Conservation (phyloP, 495 filamentous ascomycete genomes). For the Astrocystis sublimbata region DNA sequence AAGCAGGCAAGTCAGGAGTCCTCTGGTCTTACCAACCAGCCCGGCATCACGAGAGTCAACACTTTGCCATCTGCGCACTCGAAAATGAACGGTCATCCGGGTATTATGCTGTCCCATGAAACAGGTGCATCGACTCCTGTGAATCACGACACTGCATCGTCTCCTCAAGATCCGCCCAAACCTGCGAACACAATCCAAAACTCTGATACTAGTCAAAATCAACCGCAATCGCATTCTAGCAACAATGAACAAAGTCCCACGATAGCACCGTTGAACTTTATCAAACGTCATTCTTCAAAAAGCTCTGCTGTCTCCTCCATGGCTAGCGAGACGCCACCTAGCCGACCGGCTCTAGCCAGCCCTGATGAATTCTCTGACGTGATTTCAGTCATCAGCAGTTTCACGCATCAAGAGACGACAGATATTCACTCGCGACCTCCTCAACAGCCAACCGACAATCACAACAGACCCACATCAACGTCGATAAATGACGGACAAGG, state of each 20-base stretch:
- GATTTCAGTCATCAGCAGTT: slow-evolving; percentile 7
- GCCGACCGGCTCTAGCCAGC: not conserved
- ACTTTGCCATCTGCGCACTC: slow-evolving; percentile 16
- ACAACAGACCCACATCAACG: not conserved
- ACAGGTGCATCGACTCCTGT: not conserved
- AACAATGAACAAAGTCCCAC: not conserved
- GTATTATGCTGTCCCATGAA: slow-evolving; percentile 11
- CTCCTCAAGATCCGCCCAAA: not conserved
- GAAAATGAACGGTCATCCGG: slow-evolving; percentile 6
- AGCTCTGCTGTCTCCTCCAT: slow-evolving; percentile 6
- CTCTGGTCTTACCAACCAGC: not conserved
- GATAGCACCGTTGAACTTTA: slow-evolving; percentile 13
- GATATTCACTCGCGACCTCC: not conserved
- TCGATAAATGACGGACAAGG: not conserved
- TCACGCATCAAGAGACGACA: slow-evolving; percentile 1
- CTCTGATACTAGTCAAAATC: not conserved
- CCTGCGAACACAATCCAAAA: not conserved
- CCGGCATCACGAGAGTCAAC: slow-evolving; percentile 23
- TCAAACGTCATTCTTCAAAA: not conserved
- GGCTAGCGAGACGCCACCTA: not conserved
- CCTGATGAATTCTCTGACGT: slow-evolving; percentile 11
- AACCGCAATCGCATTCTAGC: not conserved
- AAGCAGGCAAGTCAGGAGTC: not conserved
- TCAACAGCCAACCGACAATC: slow-evolving; percentile 1
- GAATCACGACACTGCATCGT: not conserved